These are phyloP conservation scores for Podila epigama DNA, from an alignment of 192 early-diverging fungal genomes.

Conservation along the genomic window DNA sequence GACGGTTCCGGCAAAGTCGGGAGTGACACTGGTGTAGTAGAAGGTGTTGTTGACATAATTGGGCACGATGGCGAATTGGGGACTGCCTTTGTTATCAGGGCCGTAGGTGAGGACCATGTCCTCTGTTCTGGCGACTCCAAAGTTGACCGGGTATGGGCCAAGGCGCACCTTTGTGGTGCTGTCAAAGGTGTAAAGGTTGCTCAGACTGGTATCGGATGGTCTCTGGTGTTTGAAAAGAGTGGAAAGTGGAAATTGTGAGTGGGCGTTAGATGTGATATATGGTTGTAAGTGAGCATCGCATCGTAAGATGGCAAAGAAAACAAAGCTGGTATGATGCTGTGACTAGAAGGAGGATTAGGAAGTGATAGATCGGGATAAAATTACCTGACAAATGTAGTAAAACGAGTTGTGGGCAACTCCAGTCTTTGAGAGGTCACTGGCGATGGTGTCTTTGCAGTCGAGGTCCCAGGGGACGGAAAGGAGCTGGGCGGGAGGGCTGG, in stretches of 20 bases:
- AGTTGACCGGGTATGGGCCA: neutral
- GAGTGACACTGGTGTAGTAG: no score
- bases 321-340: no score
- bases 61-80: neutral
- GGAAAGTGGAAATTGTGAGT: no score
- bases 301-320: no score
- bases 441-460: neutral
- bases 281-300: no score
- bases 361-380: neutral
- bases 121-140: neutral
- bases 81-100: neutral
- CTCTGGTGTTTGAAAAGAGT: no score
- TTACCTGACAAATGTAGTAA: neutral
- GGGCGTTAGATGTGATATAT: neutral
- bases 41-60: no score
- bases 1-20: no score
- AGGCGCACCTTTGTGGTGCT: neutral
- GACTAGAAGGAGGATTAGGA: no score
- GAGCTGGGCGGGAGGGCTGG: neutral
- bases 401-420: neutral
- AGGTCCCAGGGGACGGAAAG: neutral
- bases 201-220: neutral
- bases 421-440: neutral
- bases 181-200: neutral
- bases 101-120: neutral